Conservation (phyloP, 176 grass and related monocot genomes). For the Aechmea fasciata region DNA sequence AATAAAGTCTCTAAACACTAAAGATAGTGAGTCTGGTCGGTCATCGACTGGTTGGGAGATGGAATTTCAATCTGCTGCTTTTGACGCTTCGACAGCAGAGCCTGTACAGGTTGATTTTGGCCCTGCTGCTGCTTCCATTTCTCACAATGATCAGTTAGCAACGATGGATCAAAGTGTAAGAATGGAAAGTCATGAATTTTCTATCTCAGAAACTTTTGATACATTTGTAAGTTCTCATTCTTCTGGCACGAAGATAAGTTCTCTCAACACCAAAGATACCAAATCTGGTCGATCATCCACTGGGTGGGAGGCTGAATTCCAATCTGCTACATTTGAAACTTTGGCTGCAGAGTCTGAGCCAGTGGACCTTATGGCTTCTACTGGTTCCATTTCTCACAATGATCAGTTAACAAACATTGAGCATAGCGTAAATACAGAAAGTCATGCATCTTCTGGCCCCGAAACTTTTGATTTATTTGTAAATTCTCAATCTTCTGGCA, state of each 20-base stretch:
- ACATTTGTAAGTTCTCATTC: neutral
- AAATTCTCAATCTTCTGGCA: neutral
- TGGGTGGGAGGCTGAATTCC: conserved; percentile 79
- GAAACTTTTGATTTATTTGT: conserved; percentile 10
- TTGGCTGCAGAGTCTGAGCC: neutral
- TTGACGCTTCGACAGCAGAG: no score
- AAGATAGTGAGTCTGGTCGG: no score
- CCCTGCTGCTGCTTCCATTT: no score
- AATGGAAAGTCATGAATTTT: conserved; percentile 1
- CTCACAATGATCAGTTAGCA: neutral
- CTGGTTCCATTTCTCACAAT: no score
- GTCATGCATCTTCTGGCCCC: conserved; percentile 1
- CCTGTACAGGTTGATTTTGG: no score
- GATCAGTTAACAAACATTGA: neutral
- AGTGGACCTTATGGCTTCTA: neutral
- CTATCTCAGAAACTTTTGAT: conserved; percentile 11
- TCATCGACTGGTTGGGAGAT: no score
- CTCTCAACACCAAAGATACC: conserved; percentile 22
- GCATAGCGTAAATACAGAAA: conserved; percentile 3
- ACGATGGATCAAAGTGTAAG: neutral
- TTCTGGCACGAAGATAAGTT: conserved; percentile 16
- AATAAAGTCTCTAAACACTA: no score
- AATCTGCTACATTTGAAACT: conserved; percentile 20
- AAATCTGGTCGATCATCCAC: conserved; percentile 46
- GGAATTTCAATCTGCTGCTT: no score